Evolutionary conservation across 768 basidiomycete species (phyloP).

Genomic region (Serendipita vermifera): DNA sequence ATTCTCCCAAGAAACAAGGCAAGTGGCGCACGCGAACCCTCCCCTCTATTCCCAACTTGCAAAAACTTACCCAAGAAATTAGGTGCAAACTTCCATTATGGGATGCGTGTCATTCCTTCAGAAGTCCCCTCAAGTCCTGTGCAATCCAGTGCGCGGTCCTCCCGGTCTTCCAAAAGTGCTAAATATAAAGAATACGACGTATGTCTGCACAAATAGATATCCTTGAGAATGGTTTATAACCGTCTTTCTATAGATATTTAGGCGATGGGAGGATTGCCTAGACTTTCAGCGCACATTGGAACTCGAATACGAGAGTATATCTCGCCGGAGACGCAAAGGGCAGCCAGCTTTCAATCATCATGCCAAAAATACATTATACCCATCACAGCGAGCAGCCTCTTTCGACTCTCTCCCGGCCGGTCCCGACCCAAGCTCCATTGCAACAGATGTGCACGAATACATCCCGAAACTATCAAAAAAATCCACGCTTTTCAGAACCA

Average conservation of each 20-base stretch:
- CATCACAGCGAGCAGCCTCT: slow-evolving; percentile 44
- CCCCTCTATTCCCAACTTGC: slow-evolving; percentile 9
- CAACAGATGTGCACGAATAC: slow-evolving; percentile 51
- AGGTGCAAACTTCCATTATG: slow-evolving; percentile 47
- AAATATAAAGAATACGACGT: slow-evolving; percentile 38
- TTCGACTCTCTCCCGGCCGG: slow-evolving; percentile 70
- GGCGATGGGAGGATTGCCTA: slow-evolving; percentile 73
- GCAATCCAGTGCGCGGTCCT: neutral
- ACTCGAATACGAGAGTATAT: slow-evolving; percentile 45
- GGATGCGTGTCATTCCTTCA: slow-evolving; percentile 43
- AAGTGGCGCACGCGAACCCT: slow-evolving; percentile 16
- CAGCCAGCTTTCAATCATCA: slow-evolving; percentile 62
- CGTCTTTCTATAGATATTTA: slow-evolving; percentile 39
- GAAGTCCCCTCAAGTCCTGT: slow-evolving; percentile 12
- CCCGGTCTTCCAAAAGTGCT: slow-evolving; percentile 16
- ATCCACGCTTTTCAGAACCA: slow-evolving; percentile 58
- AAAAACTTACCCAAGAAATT: neutral
- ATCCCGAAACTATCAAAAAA: slow-evolving; percentile 60
- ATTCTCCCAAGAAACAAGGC: slow-evolving; percentile 49
- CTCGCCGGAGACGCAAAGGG: slow-evolving; percentile 53
- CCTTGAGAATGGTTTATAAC: neutral
- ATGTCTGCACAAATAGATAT: neutral
- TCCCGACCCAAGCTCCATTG: slow-evolving; percentile 61
- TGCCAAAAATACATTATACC: slow-evolving; percentile 53
- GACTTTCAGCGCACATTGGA: slow-evolving; percentile 62